Base-by-base conservation (phyloP, 2,329 filamentous ascomycete species). In the Colletotrichum musicola region DNA sequence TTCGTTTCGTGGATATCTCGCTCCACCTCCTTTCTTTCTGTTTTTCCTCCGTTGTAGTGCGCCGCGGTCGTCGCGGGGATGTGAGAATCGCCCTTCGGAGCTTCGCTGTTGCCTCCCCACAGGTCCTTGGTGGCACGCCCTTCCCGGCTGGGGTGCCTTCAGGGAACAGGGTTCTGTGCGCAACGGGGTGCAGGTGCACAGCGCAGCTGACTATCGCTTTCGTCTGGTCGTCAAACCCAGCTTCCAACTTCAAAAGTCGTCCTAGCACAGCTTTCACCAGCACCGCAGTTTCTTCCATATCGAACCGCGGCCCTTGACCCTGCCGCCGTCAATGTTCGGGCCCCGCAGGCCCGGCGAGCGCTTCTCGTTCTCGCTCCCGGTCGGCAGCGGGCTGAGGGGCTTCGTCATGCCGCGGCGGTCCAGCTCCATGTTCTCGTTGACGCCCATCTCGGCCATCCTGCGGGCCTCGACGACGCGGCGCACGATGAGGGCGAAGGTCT, bases 401-500 rank as follows among this genome's bases (percentile, higher is more conserved):
- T 87, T 88, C 20, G 88, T 89, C 79, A 86, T 84, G 70, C 86
- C 87, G 55, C 84, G 79, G 30, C 84, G 83, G 72, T 85, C 84
- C 76, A 82, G 79, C 53, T 77, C 80, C 63, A 79, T 78, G 63
- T 79, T 79, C 65, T 82, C 82, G 61, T 81, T 72, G 18, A 80
- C 77, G 68, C 84, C 86, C 75, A 81, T 79, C 73, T 84, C 84
- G 4, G 86, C 86, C 51, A 85, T 77, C 14, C 81, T 78, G 20
- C 88, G 78, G n/a, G 82, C 82, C 81, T 90, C 88, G 54, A 88
- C 84, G 58, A 91, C 89, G 59, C 89, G 83, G 27, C 88, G 83
- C 50, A 91, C 86, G 68, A 91, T 88, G 46, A 90, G 84, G 42
- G 92, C 92, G 84, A 96, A 96, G 0, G 93, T 95, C 86, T 96